Evolutionary conservation across 345 rosid genomes (phyloP).

Genomic region (Acer negundo): DNA sequence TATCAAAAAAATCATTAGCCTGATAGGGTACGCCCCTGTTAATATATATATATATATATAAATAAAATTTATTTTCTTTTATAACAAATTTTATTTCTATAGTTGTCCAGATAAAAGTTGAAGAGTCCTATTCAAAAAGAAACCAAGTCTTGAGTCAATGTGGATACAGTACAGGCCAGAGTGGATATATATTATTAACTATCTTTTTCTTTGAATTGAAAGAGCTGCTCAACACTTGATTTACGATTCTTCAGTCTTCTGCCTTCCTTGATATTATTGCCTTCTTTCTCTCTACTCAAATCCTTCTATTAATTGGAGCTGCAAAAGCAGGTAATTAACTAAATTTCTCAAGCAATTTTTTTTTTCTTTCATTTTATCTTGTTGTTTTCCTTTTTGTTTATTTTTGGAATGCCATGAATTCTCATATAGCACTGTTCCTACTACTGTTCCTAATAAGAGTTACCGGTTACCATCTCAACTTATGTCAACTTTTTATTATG

Average conservation of each 20-base stretch:
- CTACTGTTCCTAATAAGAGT: neutral
- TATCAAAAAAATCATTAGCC: too few relatives aligned
- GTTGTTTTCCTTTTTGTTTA: neutral
- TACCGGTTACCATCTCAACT: too few relatives aligned
- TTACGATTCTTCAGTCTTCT: neutral
- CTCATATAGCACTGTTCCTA: neutral
- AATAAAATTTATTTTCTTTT: too few relatives aligned
- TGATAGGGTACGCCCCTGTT: too few relatives aligned
- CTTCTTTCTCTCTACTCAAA: neutral
- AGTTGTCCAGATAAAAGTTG: too few relatives aligned
- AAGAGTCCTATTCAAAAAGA: too few relatives aligned
- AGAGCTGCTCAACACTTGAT: neutral
- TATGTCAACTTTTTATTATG: too few relatives aligned
- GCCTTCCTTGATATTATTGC: neutral
- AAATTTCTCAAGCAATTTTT: neutral
- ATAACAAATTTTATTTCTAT: too few relatives aligned
- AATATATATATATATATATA: too few relatives aligned
- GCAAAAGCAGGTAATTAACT: neutral
- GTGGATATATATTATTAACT: neutral
- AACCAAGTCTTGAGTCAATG: neutral
- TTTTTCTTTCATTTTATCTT: too few relatives aligned
- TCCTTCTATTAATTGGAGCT: neutral
- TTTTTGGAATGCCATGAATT: too few relatives aligned
- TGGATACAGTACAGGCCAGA: neutral
- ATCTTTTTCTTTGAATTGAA: neutral